Evolutionary conservation across 2,329 filamentous ascomycete species (phyloP), one percentile per base, ranked within the genome.

Genomic region (Peltaster fructicola): DNA sequence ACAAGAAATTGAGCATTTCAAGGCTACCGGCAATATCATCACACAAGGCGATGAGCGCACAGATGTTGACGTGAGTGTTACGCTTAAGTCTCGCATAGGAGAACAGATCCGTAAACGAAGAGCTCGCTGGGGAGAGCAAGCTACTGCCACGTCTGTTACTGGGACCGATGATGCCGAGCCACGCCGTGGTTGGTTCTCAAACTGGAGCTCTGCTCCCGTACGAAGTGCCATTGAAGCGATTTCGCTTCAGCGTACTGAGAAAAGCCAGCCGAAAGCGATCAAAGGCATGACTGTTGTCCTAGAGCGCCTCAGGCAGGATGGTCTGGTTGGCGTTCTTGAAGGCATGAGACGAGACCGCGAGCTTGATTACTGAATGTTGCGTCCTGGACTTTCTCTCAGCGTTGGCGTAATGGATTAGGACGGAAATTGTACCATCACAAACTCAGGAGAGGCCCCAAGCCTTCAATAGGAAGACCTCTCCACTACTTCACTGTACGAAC

Each of bases 231-330:
- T 88, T 41, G 79, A 88, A 54, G 65, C 66, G 26, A 72, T 85
- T 32, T 77, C 76, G 7, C 70, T 78, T 18, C 74, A 71, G 43
- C 75, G 79, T 45, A 81, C 79, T 4, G 67, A 74, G 36, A 73
- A 76, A 40, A 76, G 79, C 45, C 63, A 85, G 40, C 71, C 73
- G 25, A 84, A 84, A 55, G 79, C 76, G 38, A 70, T 75, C 24
- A 75, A 84, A 47, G 79, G 79, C 23, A 85, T 88, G 79, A 71
- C 68, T 29, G 68, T 84, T 17, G 78, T 88, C 6, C 59, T 88
- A 12, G 75, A 82, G 50, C 61, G 78, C 23, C 49, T 79, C 43
- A 57, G 73, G 26, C 57, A 60, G 30, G 73, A 73, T 18, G 74
- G 73, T 1, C 53, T 79, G 10, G 68, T 75, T 9, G 71, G 52